Conservation (phyloP, 2,329 filamentous ascomycete species). For the Zymoseptoria passerinii region DNA sequence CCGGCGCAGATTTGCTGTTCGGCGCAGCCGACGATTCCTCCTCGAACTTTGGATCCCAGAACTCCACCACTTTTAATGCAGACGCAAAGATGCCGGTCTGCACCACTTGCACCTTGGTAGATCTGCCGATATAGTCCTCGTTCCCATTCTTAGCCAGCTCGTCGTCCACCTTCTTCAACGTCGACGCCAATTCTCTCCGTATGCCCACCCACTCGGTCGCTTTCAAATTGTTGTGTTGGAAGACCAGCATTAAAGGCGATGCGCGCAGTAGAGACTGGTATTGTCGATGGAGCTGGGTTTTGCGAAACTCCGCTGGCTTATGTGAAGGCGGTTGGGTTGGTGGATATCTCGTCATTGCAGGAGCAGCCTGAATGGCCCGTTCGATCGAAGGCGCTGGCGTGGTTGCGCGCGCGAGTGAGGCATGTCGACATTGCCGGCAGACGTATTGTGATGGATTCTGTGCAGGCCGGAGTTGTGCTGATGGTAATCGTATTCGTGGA, state of each 20-base stretch:
- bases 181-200: slow-evolving; percentile 57
- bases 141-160: slow-evolving; percentile 53
- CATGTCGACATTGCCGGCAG: slow-evolving; percentile 39
- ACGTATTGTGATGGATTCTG: slow-evolving; percentile 22
- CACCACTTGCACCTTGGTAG: slow-evolving; percentile 66
- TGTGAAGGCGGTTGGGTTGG: slow-evolving; percentile 77
- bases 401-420: slow-evolving; percentile 39
- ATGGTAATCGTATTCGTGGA: slow-evolving; percentile 42
- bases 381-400: slow-evolving; percentile 47
- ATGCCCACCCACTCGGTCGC: slow-evolving; percentile 68
- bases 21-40: slow-evolving; percentile 28
- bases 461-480: slow-evolving; percentile 27
- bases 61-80: slow-evolving; percentile 78
- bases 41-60: slow-evolving; percentile 45
- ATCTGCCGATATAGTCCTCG: slow-evolving; percentile 37
- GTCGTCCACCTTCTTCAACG: slow-evolving; percentile 56
- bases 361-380: slow-evolving; percentile 36
- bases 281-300: slow-evolving; percentile 77
- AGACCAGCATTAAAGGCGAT: slow-evolving; percentile 75
- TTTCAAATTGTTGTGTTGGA: slow-evolving; percentile 71
- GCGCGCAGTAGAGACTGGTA: slow-evolving; percentile 85
- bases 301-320: slow-evolving; percentile 76
- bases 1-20: slow-evolving; percentile 24
- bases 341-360: slow-evolving; percentile 44
- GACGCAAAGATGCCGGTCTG: slow-evolving; percentile 83